Base-by-base conservation (phyloP, 1,284 basidiomycete genomes). In the Puccinia triticina region DNA sequence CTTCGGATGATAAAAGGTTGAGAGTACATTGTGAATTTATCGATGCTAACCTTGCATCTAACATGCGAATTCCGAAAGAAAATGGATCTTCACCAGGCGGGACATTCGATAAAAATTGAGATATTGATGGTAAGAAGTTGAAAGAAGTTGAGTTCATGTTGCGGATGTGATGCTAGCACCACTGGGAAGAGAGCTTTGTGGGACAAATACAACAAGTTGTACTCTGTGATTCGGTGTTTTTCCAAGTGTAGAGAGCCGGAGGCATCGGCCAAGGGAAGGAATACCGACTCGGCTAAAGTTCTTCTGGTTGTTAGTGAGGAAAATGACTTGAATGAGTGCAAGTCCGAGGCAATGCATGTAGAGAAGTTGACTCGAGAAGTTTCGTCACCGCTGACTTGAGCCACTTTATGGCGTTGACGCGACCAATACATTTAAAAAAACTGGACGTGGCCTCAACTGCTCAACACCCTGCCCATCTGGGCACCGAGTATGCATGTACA, bases 121-220 rank as follows among this genome's bases (percentile, higher is more conserved):
- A n/a, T 26, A 80, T 61, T 55, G 77, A 71, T 29, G 77, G 77
- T 55, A 80, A 61, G 32, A 37, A 59, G 48, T 69, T 72, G 23
- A 80, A 61, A 37, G 57, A 43, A 72, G 48, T 66, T 59, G 67
- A 80, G n/a, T 43, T 72, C 77, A 80, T 80, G 29, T 74, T 74
- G 64, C 2, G 64, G 23, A n/a, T 32, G 64, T 43, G 64, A 67
- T 67, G 40, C 40, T 67, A 67, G 40, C 64, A 67, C 64, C 64
- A 40, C 34, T 43, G 37, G 64, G 4, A 43, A 67, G 43, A 16
- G 37, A 43, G 64, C 14, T 67, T 43, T n/a, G 37, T n/a, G 23
- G 37, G 64, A 67, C 37, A 67, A 67, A 67, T 67, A 8, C 8
- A 8, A 67, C 64, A 43, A 67, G 64, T 67, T 43, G 37, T 43